phyloP scores from a whole-genome alignment of 129 eudicot genomes.

The Flaveria sonorensis region DNA sequence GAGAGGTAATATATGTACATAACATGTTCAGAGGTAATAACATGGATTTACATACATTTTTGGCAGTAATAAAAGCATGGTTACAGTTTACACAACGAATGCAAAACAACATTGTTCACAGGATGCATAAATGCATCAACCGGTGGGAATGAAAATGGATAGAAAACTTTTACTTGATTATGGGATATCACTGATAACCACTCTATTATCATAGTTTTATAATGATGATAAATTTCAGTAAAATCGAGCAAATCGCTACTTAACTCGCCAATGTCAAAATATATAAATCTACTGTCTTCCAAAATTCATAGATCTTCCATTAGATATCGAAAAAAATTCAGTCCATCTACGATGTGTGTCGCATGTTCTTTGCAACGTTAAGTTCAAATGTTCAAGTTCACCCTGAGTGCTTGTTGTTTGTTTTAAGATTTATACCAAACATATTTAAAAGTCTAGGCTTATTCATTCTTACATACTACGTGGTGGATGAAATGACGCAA shows the following conservation, averaged over 20 bases:
- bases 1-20: slow-evolving; percentile 26
- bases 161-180: slow-evolving; percentile 3
- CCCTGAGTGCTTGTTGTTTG: background rate
- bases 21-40: slow-evolving; percentile 26
- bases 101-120: slow-evolving; percentile 13
- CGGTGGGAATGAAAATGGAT: slow-evolving; percentile 18
- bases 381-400: background rate
- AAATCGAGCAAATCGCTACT: background rate
- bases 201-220: background rate
- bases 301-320: background rate
- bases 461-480: background rate
- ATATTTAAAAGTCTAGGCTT: background rate
- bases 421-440: background rate
- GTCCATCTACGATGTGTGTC: background rate
- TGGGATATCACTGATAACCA: slow-evolving; percentile 18
- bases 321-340: background rate
- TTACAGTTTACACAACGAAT: slow-evolving; percentile 26
- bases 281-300: background rate
- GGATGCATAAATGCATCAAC: slow-evolving; percentile 14
- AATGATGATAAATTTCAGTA: background rate
- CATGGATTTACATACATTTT: slow-evolving; percentile 31
- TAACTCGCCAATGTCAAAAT: background rate
- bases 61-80: slow-evolving; percentile 31
- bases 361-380: background rate
- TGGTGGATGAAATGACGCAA: background rate